phyloP scores from a whole-genome alignment of 2,329 filamentous ascomycete genomes.

The Hypomyces rosellus region DNA sequence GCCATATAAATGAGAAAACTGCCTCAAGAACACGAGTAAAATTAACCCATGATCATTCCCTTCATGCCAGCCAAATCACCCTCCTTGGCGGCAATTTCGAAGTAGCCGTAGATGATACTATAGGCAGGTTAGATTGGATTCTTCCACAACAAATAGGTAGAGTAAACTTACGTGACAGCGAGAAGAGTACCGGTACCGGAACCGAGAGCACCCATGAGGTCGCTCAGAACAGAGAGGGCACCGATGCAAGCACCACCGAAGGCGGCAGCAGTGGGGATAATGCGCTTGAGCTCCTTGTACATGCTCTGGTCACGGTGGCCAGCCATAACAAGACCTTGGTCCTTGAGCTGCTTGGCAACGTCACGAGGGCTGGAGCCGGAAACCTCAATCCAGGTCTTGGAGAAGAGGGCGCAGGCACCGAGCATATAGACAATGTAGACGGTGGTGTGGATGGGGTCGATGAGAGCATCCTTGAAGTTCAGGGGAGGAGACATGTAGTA shows the following conservation, averaged over 20 bases:
- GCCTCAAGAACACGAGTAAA: neutral
- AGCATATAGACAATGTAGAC: slow-evolving; percentile 98
- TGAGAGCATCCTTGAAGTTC: slow-evolving; percentile 93
- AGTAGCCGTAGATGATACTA: slow-evolving; percentile 98
- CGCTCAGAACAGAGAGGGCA: slow-evolving; percentile 89
- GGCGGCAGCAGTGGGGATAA: slow-evolving; percentile 95
- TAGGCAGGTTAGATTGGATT: slow-evolving; percentile 27
- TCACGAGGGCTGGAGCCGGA: slow-evolving; percentile 96
- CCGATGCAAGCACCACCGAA: slow-evolving; percentile 99
- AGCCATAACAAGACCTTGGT: slow-evolving; percentile 98
- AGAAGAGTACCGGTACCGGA: slow-evolving; percentile 96
- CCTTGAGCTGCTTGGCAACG: slow-evolving; percentile 99
- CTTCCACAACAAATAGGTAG: neutral
- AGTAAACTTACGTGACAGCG: slow-evolving; percentile 85
- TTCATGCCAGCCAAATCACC: slow-evolving; percentile 84
- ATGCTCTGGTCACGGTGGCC: slow-evolving; percentile 99
- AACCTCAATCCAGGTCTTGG: slow-evolving; percentile 99
- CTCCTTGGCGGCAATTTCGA: slow-evolving; percentile 98
- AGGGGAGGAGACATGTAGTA: slow-evolving; percentile 99
- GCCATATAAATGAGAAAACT: neutral
- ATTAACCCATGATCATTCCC: slow-evolving; percentile 65
- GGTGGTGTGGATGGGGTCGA: slow-evolving; percentile 93
- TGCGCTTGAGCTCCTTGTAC: slow-evolving; percentile 99
- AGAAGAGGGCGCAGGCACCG: slow-evolving; percentile 94
- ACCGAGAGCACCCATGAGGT: slow-evolving; percentile 91